A percentile compares a stretch with the other conserved stretches of the same genome.
Evolutionary conservation across 2,329 filamentous ascomycete genomes (phyloP).

Genomic region (Fusarium nisikadoi): DNA sequence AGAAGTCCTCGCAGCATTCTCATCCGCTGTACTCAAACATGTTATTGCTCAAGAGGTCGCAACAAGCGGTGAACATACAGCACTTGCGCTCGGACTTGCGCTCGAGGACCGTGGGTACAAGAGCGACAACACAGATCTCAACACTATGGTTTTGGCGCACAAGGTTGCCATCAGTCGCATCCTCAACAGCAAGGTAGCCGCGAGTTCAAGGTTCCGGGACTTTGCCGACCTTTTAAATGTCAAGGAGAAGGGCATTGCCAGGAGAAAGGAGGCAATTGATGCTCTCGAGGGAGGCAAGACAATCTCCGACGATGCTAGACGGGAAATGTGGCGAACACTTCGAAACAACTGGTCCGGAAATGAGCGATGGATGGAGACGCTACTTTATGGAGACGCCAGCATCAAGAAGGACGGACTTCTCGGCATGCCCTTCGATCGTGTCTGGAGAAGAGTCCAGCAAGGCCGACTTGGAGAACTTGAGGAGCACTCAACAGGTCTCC

Average conservation of each 20-base stretch:
- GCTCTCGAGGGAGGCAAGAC: slow-evolving; percentile 47
- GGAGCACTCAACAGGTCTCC: slow-evolving; percentile 60
- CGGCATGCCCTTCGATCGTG: slow-evolving; percentile 71
- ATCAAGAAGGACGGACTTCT: slow-evolving; percentile 71
- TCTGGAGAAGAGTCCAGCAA: slow-evolving; percentile 75
- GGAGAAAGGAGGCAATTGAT: slow-evolving; percentile 61
- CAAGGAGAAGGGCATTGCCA: slow-evolving; percentile 69
- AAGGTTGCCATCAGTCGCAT: slow-evolving; percentile 71
- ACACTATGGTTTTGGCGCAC: slow-evolving; percentile 78
- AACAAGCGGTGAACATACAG: slow-evolving; percentile 54
- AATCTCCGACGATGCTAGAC: slow-evolving; percentile 55
- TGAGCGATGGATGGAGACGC: slow-evolving; percentile 75
- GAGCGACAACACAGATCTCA: slow-evolving; percentile 65
- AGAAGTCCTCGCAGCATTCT: slow-evolving; percentile 86
- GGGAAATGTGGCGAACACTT: slow-evolving; percentile 68
- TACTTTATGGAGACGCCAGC: slow-evolving; percentile 73
- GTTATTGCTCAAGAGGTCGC: slow-evolving; percentile 59
- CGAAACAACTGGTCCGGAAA: slow-evolving; percentile 83
- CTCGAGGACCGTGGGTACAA: slow-evolving; percentile 68
- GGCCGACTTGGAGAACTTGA: slow-evolving; percentile 68
- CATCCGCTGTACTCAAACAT: slow-evolving; percentile 82
- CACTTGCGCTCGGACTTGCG: slow-evolving; percentile 65
- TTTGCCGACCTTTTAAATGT: slow-evolving; percentile 72
- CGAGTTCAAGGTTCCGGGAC: slow-evolving; percentile 67
- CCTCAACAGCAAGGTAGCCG: slow-evolving; percentile 68